Base-by-base conservation (phyloP, 768 basidiomycete species). In the Paxillus ammoniavirescens region DNA sequence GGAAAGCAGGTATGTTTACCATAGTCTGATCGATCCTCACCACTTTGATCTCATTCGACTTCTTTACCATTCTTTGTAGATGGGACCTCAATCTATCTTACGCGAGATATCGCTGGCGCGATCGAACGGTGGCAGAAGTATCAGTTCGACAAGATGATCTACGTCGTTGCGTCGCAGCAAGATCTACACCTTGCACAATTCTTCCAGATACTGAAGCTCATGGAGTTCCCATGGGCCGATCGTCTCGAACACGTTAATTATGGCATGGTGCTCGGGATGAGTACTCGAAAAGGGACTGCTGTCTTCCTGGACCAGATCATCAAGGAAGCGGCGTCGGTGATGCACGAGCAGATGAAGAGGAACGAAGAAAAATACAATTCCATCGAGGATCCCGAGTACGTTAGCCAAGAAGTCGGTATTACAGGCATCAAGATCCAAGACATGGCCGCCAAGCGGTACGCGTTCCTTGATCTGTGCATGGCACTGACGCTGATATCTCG, bases 371-470 rank as follows among this genome's bases (percentile, higher is more conserved):
- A 98, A 72, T 98, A 95, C 64, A 81, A 76, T 4, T 84, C 87
- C 23, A 80, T 99, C 36, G 91, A 92, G 63, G 84, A 99, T 69
- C 95, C 96, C 1, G 88, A 91, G 65, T 73, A 70, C 44, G 87
- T 87, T 43, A 82, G 83, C 53, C 78, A 79, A 57, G 90, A 96
- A 70, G 86, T 98, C 45, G 97, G 95, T 17, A 93, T 97, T 63
- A 89, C 93, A 0, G 93, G 93, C 3, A 88, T 99, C 60, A 98
- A 98, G 77, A 94, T 99, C 55, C 97, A 99, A 72, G 94, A 97
- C 67, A 94, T 96, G 93, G 81, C 89, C 41, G 93, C 92, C 13
- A 96, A 93, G 70, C 78, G 93, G 93, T 93, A 58, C 42, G 82
- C 51, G 35, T 30, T 10, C 37, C 42, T 50, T 51, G 23, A 55